A percentile compares a stretch with the other conserved stretches of the same genome.
Conservation (phyloP, 352 stramenopile genomes). For the Lagenidium giganteum region DNA sequence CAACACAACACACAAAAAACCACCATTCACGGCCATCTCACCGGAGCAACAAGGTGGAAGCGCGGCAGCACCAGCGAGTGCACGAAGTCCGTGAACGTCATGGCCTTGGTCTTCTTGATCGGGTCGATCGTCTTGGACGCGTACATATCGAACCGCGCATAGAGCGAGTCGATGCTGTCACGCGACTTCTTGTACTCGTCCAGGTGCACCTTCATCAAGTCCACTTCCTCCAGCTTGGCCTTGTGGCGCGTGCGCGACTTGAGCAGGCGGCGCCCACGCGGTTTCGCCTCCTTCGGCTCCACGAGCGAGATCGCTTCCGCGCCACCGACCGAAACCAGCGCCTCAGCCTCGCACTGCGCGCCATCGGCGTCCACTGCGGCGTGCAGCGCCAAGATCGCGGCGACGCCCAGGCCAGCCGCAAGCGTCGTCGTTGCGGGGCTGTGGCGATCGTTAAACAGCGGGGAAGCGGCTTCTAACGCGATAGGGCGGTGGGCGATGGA, state of each 20-base stretch:
- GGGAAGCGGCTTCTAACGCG: no score
- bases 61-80: conserved; percentile 68
- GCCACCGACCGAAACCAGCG: not conserved
- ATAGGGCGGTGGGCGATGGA: not conserved
- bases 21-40: not conserved
- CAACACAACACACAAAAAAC: not conserved
- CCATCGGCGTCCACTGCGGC: not conserved
- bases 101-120: conserved; percentile 25
- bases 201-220: conserved; percentile 62
- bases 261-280: conserved; percentile 32
- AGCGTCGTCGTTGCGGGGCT: not conserved
- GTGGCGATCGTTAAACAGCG: no score
- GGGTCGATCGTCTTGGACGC: conserved; percentile 36
- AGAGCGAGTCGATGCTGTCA: conserved; percentile 32
- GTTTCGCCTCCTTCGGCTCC: conserved; percentile 16
- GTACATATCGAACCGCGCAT: conserved; percentile 50
- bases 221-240: conserved; percentile 52
- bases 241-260: conserved; percentile 60
- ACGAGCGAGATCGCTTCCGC: not conserved
- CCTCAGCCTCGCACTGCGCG: conserved; percentile 9
- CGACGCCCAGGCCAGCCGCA: not conserved
- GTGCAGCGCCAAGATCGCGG: conserved; percentile 4
- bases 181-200: conserved; percentile 51
- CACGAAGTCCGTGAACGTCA: conserved; percentile 84
- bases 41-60: conserved; percentile 27